Evolutionary conservation across 305 asterid genomes (phyloP).

Genomic region (Solanum aculeatissimum): DNA sequence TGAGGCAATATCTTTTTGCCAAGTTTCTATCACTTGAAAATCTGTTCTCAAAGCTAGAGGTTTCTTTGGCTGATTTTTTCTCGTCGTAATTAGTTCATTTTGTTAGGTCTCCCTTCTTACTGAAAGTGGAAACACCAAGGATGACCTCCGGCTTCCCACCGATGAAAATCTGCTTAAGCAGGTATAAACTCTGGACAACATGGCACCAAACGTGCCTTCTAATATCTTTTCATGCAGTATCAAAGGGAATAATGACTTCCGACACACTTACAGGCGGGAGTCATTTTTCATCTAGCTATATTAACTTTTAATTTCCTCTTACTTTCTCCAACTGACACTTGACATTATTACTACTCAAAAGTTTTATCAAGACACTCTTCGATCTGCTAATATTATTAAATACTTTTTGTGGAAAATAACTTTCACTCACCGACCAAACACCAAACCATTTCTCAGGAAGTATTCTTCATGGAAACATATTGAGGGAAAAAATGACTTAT

Average conservation of each 20-base stretch:
- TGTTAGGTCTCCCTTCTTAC: slow-evolving; percentile 54
- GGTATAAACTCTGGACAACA: slow-evolving; percentile 7
- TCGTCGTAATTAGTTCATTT: background rate
- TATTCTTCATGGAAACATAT: background rate
- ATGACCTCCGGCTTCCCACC: slow-evolving; percentile 51
- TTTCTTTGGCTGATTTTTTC: background rate
- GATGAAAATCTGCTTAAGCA: slow-evolving; percentile 47
- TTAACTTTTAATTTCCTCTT: background rate
- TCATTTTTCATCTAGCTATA: background rate
- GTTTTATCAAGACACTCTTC: background rate
- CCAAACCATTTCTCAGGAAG: background rate
- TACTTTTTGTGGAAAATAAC: too few relatives aligned
- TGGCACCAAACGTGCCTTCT: background rate
- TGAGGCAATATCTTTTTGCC: background rate
- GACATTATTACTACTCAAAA: background rate
- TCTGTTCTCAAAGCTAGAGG: background rate
- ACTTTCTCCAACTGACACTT: background rate
- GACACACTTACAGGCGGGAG: background rate
- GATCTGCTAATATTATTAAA: background rate
- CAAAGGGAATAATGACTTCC: background rate
- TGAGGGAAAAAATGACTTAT: background rate
- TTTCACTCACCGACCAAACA: background rate
- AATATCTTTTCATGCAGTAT: background rate
- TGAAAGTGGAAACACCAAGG: slow-evolving; percentile 50
- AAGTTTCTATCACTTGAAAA: background rate